phyloP scores from a whole-genome alignment of 441 rosid species.

The Mallotus repandus region DNA sequence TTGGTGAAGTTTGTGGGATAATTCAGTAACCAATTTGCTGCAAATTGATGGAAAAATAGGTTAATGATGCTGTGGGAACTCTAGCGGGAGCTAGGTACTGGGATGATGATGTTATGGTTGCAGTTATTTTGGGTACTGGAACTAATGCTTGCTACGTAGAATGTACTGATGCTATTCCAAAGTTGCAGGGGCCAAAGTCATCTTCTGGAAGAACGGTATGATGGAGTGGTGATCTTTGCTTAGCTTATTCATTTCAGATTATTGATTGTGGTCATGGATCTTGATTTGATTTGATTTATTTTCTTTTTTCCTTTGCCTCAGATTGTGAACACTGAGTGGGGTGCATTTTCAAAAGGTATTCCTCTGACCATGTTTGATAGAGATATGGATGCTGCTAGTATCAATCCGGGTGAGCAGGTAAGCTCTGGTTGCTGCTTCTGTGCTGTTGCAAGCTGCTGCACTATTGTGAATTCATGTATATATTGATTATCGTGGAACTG shows the following conservation, averaged over 20 bases:
- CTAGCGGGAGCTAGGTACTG: conserved; percentile 82
- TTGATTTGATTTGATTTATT: conserved; percentile 5
- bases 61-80: conserved; percentile 81
- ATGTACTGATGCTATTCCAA: conserved; percentile 60
- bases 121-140: conserved; percentile 93
- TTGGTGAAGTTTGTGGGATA: not conserved
- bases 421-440: conserved; percentile 13
- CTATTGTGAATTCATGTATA: not conserved
- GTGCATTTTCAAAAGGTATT: conserved; percentile 76
- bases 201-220: conserved; percentile 57
- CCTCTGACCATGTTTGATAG: conserved; percentile 64
- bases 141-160: conserved; percentile 95
- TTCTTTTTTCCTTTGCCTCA: conserved; percentile 21
- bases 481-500: not conserved
- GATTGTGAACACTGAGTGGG: conserved; percentile 93
- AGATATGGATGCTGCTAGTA: conserved; percentile 76
- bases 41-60: conserved; percentile 37
- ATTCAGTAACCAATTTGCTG: conserved; percentile 14
- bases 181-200: conserved; percentile 41
- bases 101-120: conserved; percentile 86
- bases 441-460: no score
- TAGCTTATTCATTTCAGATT: not conserved
- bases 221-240: not conserved
- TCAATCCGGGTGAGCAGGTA: conserved; percentile 93
- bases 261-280: not conserved